phyloP scores from a whole-genome alignment of 768 basidiomycete species.

The Coprinopsis cinerea region DNA sequence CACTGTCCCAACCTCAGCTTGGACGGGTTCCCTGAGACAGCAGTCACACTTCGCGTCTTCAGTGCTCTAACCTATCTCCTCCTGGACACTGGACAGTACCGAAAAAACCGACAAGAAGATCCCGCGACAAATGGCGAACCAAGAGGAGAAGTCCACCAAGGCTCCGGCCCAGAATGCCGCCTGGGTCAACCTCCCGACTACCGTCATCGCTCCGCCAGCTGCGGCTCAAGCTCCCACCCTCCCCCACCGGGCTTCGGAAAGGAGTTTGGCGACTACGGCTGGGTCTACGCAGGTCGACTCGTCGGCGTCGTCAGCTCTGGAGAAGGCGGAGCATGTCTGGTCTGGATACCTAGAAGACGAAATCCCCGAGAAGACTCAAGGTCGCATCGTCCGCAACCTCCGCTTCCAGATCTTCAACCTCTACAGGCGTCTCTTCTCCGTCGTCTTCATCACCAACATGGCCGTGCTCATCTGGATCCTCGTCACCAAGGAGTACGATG shows the following conservation, averaged over 20 bases:
- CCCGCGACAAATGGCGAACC: constrained; percentile 32
- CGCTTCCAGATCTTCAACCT: constrained; percentile 21
- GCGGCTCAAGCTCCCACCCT: constrained; percentile 4
- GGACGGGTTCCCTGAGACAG: constrained; percentile 45
- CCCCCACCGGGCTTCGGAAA: constrained; percentile 6
- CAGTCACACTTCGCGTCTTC: constrained; percentile 15
- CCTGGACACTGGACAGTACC: constrained; percentile 26
- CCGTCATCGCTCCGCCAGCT: background rate
- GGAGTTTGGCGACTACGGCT: constrained; percentile 12
- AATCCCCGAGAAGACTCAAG: constrained; percentile 44
- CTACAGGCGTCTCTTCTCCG: constrained; percentile 49
- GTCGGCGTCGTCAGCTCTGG: constrained; percentile 19
- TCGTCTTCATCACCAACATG: constrained; percentile 47
- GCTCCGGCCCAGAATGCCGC: no score
- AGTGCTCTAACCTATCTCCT: constrained; percentile 7
- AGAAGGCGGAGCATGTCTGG: constrained; percentile 37
- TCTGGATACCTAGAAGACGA: constrained; percentile 45
- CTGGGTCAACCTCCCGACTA: background rate
- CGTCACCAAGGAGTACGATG: constrained; percentile 27
- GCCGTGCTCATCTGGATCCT: constrained; percentile 38
- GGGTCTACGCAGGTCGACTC: constrained; percentile 10
- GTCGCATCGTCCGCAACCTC: constrained; percentile 23
- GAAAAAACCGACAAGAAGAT: constrained; percentile 46
- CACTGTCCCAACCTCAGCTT: constrained; percentile 47
- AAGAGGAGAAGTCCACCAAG: constrained; percentile 14